Evolutionary conservation across 2,329 filamentous ascomycete species (phyloP).

Genomic region (Botrytis galanthina): DNA sequence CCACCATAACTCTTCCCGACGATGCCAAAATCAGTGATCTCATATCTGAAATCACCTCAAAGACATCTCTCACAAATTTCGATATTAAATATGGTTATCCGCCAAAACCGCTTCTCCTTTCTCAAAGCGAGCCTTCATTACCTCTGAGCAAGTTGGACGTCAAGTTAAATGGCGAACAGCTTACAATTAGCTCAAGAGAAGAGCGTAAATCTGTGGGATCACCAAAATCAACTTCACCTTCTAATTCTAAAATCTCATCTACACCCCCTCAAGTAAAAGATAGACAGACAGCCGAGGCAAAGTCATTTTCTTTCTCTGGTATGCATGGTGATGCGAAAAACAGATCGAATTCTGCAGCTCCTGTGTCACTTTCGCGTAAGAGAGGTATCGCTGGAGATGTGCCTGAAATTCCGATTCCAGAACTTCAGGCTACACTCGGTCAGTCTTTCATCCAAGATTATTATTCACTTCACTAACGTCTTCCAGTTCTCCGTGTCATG

Average conservation of each 20-base stretch:
- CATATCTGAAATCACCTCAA: slow-evolving; percentile 57
- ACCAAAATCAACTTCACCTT: background rate
- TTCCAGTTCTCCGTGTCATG: slow-evolving; percentile 80
- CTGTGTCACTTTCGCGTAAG: slow-evolving; percentile 34
- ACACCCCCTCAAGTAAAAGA: background rate
- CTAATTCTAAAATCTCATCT: background rate
- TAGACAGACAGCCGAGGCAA: background rate
- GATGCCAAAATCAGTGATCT: slow-evolving; percentile 64
- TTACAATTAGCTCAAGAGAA: slow-evolving; percentile 50
- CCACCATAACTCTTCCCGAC: slow-evolving; percentile 66
- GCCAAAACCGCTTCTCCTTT: slow-evolving; percentile 64
- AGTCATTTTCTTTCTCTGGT: slow-evolving; percentile 24
- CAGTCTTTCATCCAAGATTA: slow-evolving; percentile 27
- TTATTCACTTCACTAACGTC: slow-evolving; percentile 5
- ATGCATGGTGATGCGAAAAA: slow-evolving; percentile 14
- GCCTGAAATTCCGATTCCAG: slow-evolving; percentile 44
- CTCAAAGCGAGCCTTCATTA: slow-evolving; percentile 45
- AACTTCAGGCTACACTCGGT: slow-evolving; percentile 54
- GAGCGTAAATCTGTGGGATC: background rate
- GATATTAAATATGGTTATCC: slow-evolving; percentile 85
- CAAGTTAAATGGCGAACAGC: slow-evolving; percentile 65
- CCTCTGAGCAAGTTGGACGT: slow-evolving; percentile 55
- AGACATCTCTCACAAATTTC: slow-evolving; percentile 65
- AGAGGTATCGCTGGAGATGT: slow-evolving; percentile 35
- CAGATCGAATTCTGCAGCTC: slow-evolving; percentile 17